Evolutionary conservation across 2,329 filamentous ascomycete species (phyloP).

Genomic region (Lojkania enalia): DNA sequence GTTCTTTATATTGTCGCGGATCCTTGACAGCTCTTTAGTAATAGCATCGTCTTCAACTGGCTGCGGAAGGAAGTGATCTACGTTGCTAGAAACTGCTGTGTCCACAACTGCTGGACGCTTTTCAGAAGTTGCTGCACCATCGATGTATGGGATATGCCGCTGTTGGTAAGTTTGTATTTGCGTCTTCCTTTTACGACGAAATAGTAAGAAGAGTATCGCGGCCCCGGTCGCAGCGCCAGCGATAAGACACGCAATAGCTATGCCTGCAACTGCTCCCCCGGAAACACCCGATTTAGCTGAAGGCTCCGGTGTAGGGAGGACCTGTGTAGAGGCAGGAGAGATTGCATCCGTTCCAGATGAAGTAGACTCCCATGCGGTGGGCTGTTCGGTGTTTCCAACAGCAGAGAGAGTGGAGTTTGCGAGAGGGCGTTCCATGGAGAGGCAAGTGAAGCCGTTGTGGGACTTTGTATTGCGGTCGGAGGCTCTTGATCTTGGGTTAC

Average conservation of each 20-base stretch:
- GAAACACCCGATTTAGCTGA: slow-evolving; percentile 8
- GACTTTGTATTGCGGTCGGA: too few relatives aligned
- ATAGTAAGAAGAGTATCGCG: slow-evolving; percentile 15
- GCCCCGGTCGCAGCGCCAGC: slow-evolving; percentile 19
- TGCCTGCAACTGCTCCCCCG: slow-evolving; percentile 19
- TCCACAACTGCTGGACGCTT: background rate
- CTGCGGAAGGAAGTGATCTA: slow-evolving; percentile 26
- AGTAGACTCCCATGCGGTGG: too few relatives aligned
- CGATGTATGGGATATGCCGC: slow-evolving; percentile 1
- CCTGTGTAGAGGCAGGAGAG: too few relatives aligned
- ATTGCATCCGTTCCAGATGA: too few relatives aligned
- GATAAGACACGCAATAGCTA: slow-evolving; percentile 24
- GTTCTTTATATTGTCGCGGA: slow-evolving; percentile 32
- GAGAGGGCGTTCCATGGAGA: too few relatives aligned
- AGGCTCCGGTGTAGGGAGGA: slow-evolving; percentile 5
- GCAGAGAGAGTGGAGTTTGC: too few relatives aligned
- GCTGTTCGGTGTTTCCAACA: too few relatives aligned
- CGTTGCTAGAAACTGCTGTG: background rate
- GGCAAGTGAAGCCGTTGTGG: too few relatives aligned
- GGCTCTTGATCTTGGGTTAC: too few relatives aligned
- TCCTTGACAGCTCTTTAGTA: slow-evolving; percentile 21
- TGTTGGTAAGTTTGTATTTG: slow-evolving; percentile 1
- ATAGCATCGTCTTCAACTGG: slow-evolving; percentile 27
- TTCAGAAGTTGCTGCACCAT: background rate
- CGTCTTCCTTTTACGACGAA: slow-evolving; percentile 15